Percentiles rank a stretch among this genome's conserved stretches.
These are phyloP conservation scores for Lipomyces yarrowii DNA, from an alignment of 1,139 yeast species.

Conservation along the genomic window DNA sequence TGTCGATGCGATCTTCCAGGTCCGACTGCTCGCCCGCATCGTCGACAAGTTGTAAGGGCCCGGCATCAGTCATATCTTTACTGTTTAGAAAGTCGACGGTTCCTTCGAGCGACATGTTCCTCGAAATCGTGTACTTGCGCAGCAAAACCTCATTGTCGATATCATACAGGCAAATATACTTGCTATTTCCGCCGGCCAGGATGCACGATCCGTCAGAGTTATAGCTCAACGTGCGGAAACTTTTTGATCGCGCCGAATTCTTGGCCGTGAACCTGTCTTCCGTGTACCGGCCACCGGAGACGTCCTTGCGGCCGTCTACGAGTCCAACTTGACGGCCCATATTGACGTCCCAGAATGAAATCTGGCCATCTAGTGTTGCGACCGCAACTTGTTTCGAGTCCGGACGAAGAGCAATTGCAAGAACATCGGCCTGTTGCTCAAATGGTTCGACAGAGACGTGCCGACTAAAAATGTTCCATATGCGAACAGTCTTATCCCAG, in stretches of 20 bases:
- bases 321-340: slow-evolving; percentile 78
- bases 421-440: slow-evolving; percentile 81
- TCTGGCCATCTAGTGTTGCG: slow-evolving; percentile 85
- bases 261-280: slow-evolving; percentile 81
- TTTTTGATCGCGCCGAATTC: slow-evolving; percentile 81
- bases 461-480: slow-evolving; percentile 86
- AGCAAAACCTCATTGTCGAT: slow-evolving; percentile 82
- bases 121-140: slow-evolving; percentile 79
- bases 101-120: slow-evolving; percentile 89
- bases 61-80: slow-evolving; percentile 82
- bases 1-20: slow-evolving; percentile 77
- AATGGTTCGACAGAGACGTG: slow-evolving; percentile 88
- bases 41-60: slow-evolving; percentile 80
- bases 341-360: slow-evolving; percentile 80
- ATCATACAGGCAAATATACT: slow-evolving; percentile 89
- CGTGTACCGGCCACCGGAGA: slow-evolving; percentile 80
- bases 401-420: slow-evolving; percentile 82
- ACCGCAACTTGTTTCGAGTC: slow-evolving; percentile 91
- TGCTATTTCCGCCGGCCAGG: slow-evolving; percentile 92
- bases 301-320: slow-evolving; percentile 85
- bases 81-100: slow-evolving; percentile 80
- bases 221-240: slow-evolving; percentile 77
- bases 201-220: slow-evolving; percentile 87
- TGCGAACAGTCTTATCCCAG: slow-evolving; percentile 93
- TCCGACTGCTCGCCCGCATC: slow-evolving; percentile 85